phyloP scores from a whole-genome alignment of 805 yeast genomes.

The Torulaspora maleeae region DNA sequence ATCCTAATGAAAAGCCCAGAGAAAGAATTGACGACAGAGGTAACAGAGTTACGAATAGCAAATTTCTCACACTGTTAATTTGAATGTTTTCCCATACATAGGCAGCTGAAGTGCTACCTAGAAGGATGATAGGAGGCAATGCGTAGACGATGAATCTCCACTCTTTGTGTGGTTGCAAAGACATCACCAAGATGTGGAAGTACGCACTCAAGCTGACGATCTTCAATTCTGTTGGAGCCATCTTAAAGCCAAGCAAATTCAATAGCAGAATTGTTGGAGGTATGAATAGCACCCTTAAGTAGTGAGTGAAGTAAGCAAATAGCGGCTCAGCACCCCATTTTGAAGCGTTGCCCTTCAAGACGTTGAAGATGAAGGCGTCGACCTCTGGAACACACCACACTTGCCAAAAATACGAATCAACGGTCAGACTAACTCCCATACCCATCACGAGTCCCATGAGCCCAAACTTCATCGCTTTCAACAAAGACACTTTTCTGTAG shows the following conservation, averaged over 20 bases:
- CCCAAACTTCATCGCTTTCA: conserved; percentile 39
- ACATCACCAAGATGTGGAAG: conserved; percentile 56
- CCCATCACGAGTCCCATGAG: conserved; percentile 43
- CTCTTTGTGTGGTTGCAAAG: conserved; percentile 87
- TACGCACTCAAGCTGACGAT: conserved; percentile 49
- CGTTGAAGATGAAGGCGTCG: conserved; percentile 67
- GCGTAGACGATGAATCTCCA: conserved; percentile 84
- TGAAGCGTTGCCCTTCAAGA: conserved; percentile 64
- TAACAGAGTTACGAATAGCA: conserved; percentile 32
- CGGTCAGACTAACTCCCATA: conserved; percentile 47
- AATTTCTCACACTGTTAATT: conserved; percentile 18
- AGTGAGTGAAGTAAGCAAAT: conserved; percentile 55
- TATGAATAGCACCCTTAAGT: conserved; percentile 39
- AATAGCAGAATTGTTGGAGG: conserved; percentile 44
- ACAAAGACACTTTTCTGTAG: conserved; percentile 45
- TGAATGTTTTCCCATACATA: conserved; percentile 35
- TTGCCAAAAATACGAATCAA: conserved; percentile 77
- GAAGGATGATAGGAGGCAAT: conserved; percentile 60
- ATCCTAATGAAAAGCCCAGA: conserved; percentile 42
- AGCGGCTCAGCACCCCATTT: conserved; percentile 86
- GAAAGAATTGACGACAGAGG: conserved; percentile 37
- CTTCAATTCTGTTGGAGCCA: conserved; percentile 38
- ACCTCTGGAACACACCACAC: conserved; percentile 65
- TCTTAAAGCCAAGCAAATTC: conserved; percentile 37
- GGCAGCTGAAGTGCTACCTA: conserved; percentile 60